Evolutionary conservation across 1,139 yeast genomes (phyloP).

Genomic region (Yamadazyma epiphylla): DNA sequence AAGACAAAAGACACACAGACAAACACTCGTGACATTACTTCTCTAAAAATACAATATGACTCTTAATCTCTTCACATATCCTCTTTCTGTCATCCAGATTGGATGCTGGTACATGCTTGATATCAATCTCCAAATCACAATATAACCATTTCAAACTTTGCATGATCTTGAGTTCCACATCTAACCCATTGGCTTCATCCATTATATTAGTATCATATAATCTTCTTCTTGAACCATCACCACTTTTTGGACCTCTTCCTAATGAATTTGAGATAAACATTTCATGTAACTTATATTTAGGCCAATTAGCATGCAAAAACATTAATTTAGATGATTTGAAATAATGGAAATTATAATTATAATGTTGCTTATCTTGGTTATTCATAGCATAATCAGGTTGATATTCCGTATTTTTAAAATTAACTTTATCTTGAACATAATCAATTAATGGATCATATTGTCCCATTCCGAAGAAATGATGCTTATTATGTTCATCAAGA

Average conservation of each 20-base stretch:
- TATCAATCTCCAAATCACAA: slow-evolving; percentile 21
- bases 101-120: slow-evolving; percentile 19
- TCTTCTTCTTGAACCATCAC: slow-evolving; percentile 20
- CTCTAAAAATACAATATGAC: slow-evolving; percentile 25
- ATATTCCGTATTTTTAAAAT: slow-evolving; percentile 12
- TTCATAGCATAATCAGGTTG: slow-evolving; percentile 19
- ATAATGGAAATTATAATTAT: slow-evolving; percentile 27
- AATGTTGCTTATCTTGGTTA: slow-evolving; percentile 16
- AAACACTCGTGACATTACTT: no score
- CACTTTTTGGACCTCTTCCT: slow-evolving; percentile 26
- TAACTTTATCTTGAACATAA: slow-evolving; percentile 18
- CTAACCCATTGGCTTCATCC: slow-evolving; percentile 24
- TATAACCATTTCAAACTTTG: slow-evolving; percentile 25
- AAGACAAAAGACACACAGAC: no score
- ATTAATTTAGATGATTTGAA: slow-evolving; percentile 25
- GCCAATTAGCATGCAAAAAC: slow-evolving; percentile 41
- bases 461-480: slow-evolving; percentile 34
- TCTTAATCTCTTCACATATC: slow-evolving; percentile 22
- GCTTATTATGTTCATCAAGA: slow-evolving; percentile 16
- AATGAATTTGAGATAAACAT: slow-evolving; percentile 21
- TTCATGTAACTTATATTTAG: slow-evolving; percentile 23
- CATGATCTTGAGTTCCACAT: slow-evolving; percentile 26
- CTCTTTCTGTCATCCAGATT: slow-evolving; percentile 18
- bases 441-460: slow-evolving; percentile 37
- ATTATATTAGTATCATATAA: slow-evolving; percentile 25